Conservation (phyloP, 1,139 yeast genomes). For the Candida tropicalis region DNA sequence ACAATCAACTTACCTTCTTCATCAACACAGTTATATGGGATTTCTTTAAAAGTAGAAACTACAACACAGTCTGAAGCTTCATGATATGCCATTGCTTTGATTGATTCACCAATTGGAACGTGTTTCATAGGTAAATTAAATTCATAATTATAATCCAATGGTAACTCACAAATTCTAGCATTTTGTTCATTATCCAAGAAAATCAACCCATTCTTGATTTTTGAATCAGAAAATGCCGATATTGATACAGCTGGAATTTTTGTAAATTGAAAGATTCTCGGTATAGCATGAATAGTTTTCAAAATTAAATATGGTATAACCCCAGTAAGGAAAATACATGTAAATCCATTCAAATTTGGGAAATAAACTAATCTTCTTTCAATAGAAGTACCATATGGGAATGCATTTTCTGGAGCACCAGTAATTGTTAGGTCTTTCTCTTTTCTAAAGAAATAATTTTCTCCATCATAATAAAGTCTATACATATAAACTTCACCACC, state of each 20-base stretch:
- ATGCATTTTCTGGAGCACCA: conserved; percentile 81
- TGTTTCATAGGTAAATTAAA: conserved; percentile 64
- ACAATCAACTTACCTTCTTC: conserved; percentile 72
- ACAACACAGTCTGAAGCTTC: conserved; percentile 66
- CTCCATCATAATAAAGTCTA: conserved; percentile 56
- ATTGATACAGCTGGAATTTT: conserved; percentile 65
- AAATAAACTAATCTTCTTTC: conserved; percentile 70
- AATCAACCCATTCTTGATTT: conserved; percentile 57
- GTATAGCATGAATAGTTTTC: conserved; percentile 64
- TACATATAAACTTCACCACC: conserved; percentile 80
- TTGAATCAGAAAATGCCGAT: conserved; percentile 49
- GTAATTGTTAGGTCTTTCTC: conserved; percentile 52
- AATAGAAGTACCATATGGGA: conserved; percentile 65
- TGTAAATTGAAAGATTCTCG: conserved; percentile 70
- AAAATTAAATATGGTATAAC: conserved; percentile 68
- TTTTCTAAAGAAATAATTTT: conserved; percentile 50
- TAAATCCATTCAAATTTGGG: conserved; percentile 57
- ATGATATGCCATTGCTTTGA: conserved; percentile 73
- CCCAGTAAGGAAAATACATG: conserved; percentile 75
- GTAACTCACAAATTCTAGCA: conserved; percentile 70
- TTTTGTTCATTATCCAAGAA: conserved; percentile 72
- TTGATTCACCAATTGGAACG: conserved; percentile 59
- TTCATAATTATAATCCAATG: conserved; percentile 57
- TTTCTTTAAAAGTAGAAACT: conserved; percentile 61
- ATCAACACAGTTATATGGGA: conserved; percentile 68